These are phyloP conservation scores for Malassezia cuniculi DNA, from an alignment of 1,284 basidiomycete genomes.

Conservation along the genomic window DNA sequence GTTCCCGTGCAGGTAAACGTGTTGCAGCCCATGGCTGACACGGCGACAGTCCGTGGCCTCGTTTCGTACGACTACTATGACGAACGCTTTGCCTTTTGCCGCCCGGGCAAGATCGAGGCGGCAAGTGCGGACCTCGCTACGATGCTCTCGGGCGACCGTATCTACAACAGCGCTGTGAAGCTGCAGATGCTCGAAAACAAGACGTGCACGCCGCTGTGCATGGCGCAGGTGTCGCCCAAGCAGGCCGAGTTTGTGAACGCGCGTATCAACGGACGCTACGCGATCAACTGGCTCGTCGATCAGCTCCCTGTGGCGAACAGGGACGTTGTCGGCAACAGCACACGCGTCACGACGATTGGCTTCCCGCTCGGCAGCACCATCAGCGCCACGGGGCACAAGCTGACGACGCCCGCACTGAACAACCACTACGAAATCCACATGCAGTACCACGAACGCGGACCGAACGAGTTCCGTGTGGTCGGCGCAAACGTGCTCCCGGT, in stretches of 20 bases:
- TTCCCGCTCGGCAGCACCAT: constrained; percentile 43
- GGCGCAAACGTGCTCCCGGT: constrained; percentile 38
- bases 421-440: constrained; percentile 43
- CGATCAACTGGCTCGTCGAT: constrained; percentile 86
- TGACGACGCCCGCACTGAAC: constrained; percentile 32
- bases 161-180: constrained; percentile 78
- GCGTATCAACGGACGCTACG: constrained; percentile 81
- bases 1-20: constrained; percentile 45
- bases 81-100: constrained; percentile 70
- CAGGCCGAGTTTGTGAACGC: constrained; percentile 81
- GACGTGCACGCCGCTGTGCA: constrained; percentile 68
- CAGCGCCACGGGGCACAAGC: constrained; percentile 45
- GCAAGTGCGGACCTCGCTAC: constrained; percentile 81
- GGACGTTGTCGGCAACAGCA: constrained; percentile 14
- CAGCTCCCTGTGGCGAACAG: constrained; percentile 67
- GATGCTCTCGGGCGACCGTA: constrained; percentile 87
- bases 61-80: constrained; percentile 63
- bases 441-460: constrained; percentile 36
- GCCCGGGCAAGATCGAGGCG: constrained; percentile 63
- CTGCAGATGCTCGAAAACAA: constrained; percentile 61
- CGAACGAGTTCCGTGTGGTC: constrained; percentile 38
- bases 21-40: constrained; percentile 41
- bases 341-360: constrained; percentile 48
- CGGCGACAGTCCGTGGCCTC: constrained; percentile 32
- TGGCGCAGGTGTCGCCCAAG: constrained; percentile 54